Conservation (phyloP, 176 grass and related monocot genomes). For the Musa troglodytarum region DNA sequence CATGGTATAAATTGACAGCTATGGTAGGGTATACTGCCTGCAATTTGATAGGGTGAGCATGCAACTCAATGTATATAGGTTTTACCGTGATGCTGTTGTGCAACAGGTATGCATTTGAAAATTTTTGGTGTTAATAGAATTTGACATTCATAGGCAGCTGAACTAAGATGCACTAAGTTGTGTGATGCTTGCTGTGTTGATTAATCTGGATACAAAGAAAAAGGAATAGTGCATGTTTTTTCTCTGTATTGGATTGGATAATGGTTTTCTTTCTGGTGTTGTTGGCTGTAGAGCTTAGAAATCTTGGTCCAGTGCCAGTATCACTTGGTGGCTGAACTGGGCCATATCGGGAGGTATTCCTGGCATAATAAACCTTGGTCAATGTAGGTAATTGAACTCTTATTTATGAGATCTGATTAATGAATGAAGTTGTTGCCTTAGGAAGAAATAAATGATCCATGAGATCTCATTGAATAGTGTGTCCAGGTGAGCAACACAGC, state of each 20-base stretch:
- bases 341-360: no score
- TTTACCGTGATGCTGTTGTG: conserved; percentile 97
- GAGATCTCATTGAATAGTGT: neutral
- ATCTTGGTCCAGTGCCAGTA: no score
- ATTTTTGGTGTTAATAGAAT: neutral
- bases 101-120: conserved; percentile 64
- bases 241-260: neutral
- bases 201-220: no score
- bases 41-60: conserved; percentile 75
- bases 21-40: conserved; percentile 95
- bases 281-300: neutral
- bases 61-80: conserved; percentile 77
- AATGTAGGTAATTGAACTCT: neutral
- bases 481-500: neutral
- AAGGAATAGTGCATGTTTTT: neutral
- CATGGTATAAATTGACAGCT: conserved; percentile 36
- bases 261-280: neutral
- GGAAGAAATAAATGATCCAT: neutral
- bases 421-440: neutral
- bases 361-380: neutral
- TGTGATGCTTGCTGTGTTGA: conserved; percentile 13
- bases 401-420: neutral
- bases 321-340: no score
- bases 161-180: neutral
- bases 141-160: neutral